Base-by-base conservation (phyloP, 139 green algal genomes). In the Tetradesmus obliquus region DNA sequence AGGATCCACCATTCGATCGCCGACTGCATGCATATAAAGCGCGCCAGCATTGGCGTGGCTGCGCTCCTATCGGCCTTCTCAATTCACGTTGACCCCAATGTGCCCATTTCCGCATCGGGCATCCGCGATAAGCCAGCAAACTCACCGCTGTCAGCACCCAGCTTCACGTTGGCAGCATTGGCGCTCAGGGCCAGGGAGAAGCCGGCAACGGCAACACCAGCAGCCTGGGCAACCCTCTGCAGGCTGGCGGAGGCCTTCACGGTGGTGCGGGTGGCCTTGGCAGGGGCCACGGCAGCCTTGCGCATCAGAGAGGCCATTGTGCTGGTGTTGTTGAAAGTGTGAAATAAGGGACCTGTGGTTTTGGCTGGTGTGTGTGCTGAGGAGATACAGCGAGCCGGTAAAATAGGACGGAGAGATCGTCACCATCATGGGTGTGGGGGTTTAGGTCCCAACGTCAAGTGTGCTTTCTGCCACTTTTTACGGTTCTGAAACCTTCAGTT, bases 91-190 rank as follows among this genome's bases (percentile, higher is more conserved):
- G 17, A 24, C 66, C 66, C 17, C 66, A 76, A 76, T 76, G 66
- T 76, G 66, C 17, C 66, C 66, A 3, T 19, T 24, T 76, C 66
- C n/a, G 66, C n/a, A 24, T 19, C 12, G 17, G 17, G 2, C 24
- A 17, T 10, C n/a, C 55, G 74, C 55, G 97, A 95, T 72, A 96
- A 95, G 91, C 98, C 98, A 3, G 93, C 95, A 55, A 98, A 96
- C 71, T 89, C 94, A 86, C 97, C 97, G 86, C 91, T 94, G 94
- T 98, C 95, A 90, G 94, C 90, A 81, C 97, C 97, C 87, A 98
- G 96, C 96, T 98, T 98, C 45, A 99, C 92, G 91, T 86, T 97
- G 60, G 92, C 96, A 62, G 94, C 95, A 57, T 97, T 94, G 84
- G 97, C 97, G 88, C 91, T 82, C 91, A 96, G 84, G 66, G 97